Evolutionary conservation across 202 grass and related monocot species (phyloP).

Genomic region (Bolboschoenoplectus hybrid): DNA sequence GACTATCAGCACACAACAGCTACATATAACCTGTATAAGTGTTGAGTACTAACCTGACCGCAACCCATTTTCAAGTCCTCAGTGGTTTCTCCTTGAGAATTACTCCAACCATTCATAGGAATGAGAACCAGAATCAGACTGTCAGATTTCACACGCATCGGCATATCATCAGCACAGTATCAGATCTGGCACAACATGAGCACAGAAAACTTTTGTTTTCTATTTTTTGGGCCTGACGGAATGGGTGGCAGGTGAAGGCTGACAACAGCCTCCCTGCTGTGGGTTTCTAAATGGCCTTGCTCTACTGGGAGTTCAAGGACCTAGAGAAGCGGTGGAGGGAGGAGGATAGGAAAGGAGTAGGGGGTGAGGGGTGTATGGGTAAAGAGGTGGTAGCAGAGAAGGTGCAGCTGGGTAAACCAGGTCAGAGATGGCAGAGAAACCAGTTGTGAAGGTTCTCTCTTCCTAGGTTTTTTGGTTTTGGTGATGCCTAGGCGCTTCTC

Average conservation of each 20-base stretch:
- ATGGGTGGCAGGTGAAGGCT: not conserved
- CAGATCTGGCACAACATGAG: not conserved
- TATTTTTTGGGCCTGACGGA: not conserved
- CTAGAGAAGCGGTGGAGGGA: not conserved
- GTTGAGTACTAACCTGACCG: not conserved
- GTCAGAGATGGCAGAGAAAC: not conserved
- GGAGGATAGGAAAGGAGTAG: not conserved
- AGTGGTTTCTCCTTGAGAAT: constrained; percentile 4
- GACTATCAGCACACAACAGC: not conserved
- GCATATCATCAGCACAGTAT: not conserved
- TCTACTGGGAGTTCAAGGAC: not conserved
- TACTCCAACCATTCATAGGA: not conserved
- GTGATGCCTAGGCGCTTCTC: not conserved
- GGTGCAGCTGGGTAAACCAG: too few relatives aligned
- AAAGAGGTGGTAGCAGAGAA: not conserved
- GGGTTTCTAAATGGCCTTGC: not conserved
- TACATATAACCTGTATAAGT: constrained; percentile 6
- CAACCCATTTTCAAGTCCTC: not conserved
- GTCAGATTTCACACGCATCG: not conserved
- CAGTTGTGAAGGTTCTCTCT: not conserved
- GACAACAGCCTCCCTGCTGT: not conserved
- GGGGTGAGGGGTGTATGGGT: not conserved
- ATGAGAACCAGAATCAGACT: not conserved
- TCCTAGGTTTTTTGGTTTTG: not conserved
- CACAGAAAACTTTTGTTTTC: not conserved